Conservation (phyloP, 2,329 filamentous ascomycete species). For the Paraphoma sp. region DNA sequence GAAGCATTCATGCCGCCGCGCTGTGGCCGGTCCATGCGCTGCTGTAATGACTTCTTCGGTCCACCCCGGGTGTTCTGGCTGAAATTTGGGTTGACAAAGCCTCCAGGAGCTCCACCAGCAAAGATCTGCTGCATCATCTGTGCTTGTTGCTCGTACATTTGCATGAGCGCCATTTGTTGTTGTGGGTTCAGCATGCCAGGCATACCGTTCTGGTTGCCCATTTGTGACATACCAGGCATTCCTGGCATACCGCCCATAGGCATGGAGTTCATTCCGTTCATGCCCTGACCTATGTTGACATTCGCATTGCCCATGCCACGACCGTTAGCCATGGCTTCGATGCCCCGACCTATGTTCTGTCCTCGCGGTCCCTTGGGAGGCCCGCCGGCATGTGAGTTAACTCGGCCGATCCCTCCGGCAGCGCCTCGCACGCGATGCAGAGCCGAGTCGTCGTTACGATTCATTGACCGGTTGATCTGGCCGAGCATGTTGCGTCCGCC, state of each 20-base stretch:
- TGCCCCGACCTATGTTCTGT: constrained; percentile 40
- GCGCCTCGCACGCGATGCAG: constrained; percentile 79
- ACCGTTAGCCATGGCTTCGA: constrained; percentile 48
- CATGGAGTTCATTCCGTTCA: constrained; percentile 51
- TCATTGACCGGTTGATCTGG: constrained; percentile 83
- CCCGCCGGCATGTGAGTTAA: constrained; percentile 77
- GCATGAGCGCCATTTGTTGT: constrained; percentile 76
- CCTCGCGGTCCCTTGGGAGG: constrained; percentile 75
- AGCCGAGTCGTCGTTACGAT: constrained; percentile 74
- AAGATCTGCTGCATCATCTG: constrained; percentile 56
- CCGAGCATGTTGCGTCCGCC: constrained; percentile 76
- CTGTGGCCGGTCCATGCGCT: constrained; percentile 65
- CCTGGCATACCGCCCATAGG: constrained; percentile 38
- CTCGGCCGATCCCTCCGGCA: constrained; percentile 77
- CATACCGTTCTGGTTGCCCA: constrained; percentile 53
- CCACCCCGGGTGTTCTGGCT: constrained; percentile 50
- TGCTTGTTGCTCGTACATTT: constrained; percentile 84
- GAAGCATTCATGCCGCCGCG: constrained; percentile 56
- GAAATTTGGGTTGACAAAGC: constrained; percentile 62
- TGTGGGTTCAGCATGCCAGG: constrained; percentile 66
- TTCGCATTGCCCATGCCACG: constrained; percentile 45
- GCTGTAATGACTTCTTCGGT: constrained; percentile 70
- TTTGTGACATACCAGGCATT: constrained; percentile 36
- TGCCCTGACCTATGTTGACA: constrained; percentile 40
- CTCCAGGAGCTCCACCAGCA: constrained; percentile 51